Evolutionary conservation across 345 rosid genomes (phyloP).

Genomic region (Raphanus sativus): DNA sequence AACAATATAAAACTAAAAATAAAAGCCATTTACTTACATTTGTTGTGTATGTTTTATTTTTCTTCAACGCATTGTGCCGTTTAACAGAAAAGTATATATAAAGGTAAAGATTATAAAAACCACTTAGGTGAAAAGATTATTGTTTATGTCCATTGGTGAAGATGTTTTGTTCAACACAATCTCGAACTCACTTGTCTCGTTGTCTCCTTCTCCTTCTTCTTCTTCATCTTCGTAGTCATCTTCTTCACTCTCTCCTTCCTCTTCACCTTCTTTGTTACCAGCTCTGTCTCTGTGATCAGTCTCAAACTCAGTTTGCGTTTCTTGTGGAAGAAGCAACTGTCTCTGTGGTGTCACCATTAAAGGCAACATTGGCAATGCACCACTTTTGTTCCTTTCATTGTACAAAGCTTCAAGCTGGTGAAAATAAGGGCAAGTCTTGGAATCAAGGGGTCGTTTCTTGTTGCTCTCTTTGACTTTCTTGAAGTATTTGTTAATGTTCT

Average conservation of each 20-base stretch:
- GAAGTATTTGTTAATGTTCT: constrained; percentile 94
- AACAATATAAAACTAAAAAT: constrained; percentile 24
- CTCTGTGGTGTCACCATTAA: constrained; percentile 68
- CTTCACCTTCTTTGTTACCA: constrained; percentile 33
- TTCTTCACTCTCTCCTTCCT: constrained; percentile 44
- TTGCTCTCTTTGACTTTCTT: constrained; percentile 81
- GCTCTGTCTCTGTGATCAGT: constrained; percentile 14
- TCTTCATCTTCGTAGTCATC: constrained; percentile 43
- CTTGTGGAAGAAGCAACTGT: constrained; percentile 58
- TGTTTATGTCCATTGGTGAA: constrained; percentile 39
- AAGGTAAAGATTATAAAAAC: neutral
- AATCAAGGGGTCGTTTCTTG: constrained; percentile 66
- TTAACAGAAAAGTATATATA: constrained; percentile 19
- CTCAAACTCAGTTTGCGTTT: constrained; percentile 20
- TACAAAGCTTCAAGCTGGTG: constrained; percentile 70
- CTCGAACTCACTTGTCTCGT: constrained; percentile 59
- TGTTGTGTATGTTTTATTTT: constrained; percentile 24
- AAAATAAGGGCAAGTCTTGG: constrained; percentile 89
- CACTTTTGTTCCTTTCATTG: constrained; percentile 54
- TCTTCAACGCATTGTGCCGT: neutral
- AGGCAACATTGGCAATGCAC: constrained; percentile 39
- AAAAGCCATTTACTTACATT: constrained; percentile 31
- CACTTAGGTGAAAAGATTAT: constrained; percentile 35
- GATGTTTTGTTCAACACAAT: constrained; percentile 57
- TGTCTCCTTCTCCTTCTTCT: constrained; percentile 43